Base-by-base conservation (phyloP, 1,284 basidiomycete genomes). In the Takashimella tepidaria region DNA sequence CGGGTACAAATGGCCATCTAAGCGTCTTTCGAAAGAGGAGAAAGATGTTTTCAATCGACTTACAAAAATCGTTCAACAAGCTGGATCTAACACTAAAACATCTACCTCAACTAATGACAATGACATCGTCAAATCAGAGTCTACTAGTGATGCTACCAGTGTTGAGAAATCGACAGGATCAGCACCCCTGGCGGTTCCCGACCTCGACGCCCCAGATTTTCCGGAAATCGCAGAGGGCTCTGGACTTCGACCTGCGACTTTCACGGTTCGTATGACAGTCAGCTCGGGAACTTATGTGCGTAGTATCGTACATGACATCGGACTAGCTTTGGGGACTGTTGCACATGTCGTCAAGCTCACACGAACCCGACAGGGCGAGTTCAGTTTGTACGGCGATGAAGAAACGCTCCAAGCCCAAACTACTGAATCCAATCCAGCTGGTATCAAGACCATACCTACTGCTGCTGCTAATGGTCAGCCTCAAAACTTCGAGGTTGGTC, bases 271-370 rank as follows among this genome's bases (percentile, higher is more conserved):
- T 52, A 93, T 97, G 91, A 87, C 81, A 54, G 93, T 96, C 6
- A 91, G 89, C 16, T 88, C 88, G n/a, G 92, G 92, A 22, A 97
- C 92, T n/a, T 97, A 97, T 67, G 92, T 97, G 45, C 85, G 92
- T 48, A 89, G 86, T 2, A 86, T 96, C 60, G 86, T 92, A 45
- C 91, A 97, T 70, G 92, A 97, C 72, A 80, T 97, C 20, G 89
- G 87, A 6, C 83, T 85, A 59, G 83, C 84, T 1, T 72, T 97
- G 21, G 88, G 85, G 2, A 89, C 87, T 42, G 88, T 88, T 3
- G 92, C 90, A 0, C 91, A 93, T 70, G 91, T 97, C 50, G 90
- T 93, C 46, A 89, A 87, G 12, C 80, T 97, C 55, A 88, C 84
- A 12, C 83, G 93, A 21, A 86, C 86, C 19, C 82, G 88, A 37